These are phyloP conservation scores for Pichia membranifaciens DNA, from an alignment of 805 yeast genomes.

Conservation along the genomic window DNA sequence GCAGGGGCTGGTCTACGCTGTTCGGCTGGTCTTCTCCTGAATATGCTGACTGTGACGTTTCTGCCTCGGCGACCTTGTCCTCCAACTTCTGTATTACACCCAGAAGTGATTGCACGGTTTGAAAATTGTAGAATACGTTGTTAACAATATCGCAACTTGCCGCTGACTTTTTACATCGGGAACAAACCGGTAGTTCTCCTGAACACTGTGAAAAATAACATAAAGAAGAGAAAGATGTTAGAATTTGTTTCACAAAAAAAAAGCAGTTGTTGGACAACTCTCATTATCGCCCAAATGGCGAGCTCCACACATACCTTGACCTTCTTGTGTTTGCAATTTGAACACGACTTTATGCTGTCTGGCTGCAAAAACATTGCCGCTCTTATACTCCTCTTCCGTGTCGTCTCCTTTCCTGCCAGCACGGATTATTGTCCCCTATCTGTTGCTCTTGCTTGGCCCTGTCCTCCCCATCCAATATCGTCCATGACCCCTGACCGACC, in stretches of 20 bases:
- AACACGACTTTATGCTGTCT: constrained; percentile 19
- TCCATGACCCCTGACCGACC: too few relatives aligned
- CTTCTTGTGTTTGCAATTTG: constrained; percentile 21
- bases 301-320: constrained; percentile 19
- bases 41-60: too few relatives aligned
- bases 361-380: constrained; percentile 11
- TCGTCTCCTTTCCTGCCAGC: too few relatives aligned
- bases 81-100: constrained; percentile 16
- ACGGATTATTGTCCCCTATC: too few relatives aligned
- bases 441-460: too few relatives aligned
- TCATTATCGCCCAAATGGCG: not conserved
- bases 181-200: constrained; percentile 21
- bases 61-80: constrained; percentile 1
- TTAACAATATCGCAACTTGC: constrained; percentile 19
- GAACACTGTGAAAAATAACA: constrained; percentile 16
- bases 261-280: not conserved
- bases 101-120: constrained; percentile 18
- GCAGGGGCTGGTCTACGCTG: too few relatives aligned
- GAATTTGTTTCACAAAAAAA: not conserved
- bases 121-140: constrained; percentile 20
- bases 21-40: too few relatives aligned
- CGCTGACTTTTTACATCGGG: constrained; percentile 17
- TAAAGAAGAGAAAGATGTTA: not conserved
- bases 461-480: too few relatives aligned
- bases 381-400: too few relatives aligned